These are phyloP conservation scores for Termitomyces sp. DNA, from an alignment of 768 basidiomycete species.

Conservation along the genomic window DNA sequence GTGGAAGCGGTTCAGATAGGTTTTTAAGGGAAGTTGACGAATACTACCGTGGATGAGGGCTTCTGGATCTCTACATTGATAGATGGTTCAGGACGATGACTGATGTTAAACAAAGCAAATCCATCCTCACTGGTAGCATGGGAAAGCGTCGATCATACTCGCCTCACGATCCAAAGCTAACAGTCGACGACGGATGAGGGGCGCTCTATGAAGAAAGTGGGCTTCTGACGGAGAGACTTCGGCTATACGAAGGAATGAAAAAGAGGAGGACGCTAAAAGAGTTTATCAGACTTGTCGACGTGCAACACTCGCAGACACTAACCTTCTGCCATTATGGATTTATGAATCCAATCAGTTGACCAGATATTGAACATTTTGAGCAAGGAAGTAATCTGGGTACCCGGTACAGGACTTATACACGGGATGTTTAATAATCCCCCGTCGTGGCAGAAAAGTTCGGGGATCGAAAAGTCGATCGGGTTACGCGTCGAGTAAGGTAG, in stretches of 20 bases:
- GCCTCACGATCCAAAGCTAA: slow-evolving; percentile 44
- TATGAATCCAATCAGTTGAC: slow-evolving; percentile 77
- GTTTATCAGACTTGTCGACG: background rate
- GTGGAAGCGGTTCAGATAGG: slow-evolving; percentile 29
- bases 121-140: slow-evolving; percentile 40
- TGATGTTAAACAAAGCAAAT: background rate
- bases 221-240: slow-evolving; percentile 62
- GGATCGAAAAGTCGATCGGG: slow-evolving; percentile 78
- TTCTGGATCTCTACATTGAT: slow-evolving; percentile 43
- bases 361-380: slow-evolving; percentile 85
- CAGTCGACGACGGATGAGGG: slow-evolving; percentile 57
- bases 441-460: slow-evolving; percentile 73
- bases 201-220: slow-evolving; percentile 56
- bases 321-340: slow-evolving; percentile 68
- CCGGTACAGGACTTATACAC: slow-evolving; percentile 42
- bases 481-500: slow-evolving; percentile 86
- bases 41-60: slow-evolving; percentile 40
- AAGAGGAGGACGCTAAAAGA: slow-evolving; percentile 46
- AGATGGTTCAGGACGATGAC: slow-evolving; percentile 4
- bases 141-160: slow-evolving; percentile 33
- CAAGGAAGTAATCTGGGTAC: slow-evolving; percentile 53
- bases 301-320: slow-evolving; percentile 19
- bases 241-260: slow-evolving; percentile 77
- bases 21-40: slow-evolving; percentile 31
- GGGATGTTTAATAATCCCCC: slow-evolving; percentile 72